Conservation (phyloP, 768 basidiomycete species). For the Lepiota venenata region DNA sequence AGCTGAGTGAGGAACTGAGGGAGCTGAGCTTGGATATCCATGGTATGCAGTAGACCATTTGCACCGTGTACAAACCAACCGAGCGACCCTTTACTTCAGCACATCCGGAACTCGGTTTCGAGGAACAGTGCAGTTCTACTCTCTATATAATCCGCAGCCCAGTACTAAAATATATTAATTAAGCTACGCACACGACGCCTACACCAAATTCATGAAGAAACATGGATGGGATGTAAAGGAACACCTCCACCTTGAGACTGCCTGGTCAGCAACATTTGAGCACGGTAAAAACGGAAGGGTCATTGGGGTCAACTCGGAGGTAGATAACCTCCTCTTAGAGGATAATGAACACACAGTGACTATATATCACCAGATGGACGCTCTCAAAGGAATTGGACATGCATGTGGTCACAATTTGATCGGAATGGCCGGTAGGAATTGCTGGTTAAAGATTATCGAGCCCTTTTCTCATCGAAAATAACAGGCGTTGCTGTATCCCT, state of each 20-base stretch:
- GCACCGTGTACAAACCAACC: background rate
- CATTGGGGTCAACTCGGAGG: constrained; percentile 79
- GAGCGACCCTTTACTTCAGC: constrained; percentile 31
- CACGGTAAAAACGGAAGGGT: constrained; percentile 65
- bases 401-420: constrained; percentile 86
- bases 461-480: background rate
- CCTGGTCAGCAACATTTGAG: constrained; percentile 69
- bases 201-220: constrained; percentile 62
- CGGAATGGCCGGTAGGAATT: constrained; percentile 48
- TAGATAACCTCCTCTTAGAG: constrained; percentile 18
- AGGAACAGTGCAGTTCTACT: constrained; percentile 51
- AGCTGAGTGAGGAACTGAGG: constrained; percentile 52
- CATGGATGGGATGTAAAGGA: constrained; percentile 63
- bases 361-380: constrained; percentile 49
- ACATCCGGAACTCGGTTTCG: constrained; percentile 65
- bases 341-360: background rate
- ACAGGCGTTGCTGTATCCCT: constrained; percentile 69
- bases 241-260: constrained; percentile 65
- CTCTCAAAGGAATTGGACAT: constrained; percentile 58
- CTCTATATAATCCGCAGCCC: too few species aligned
- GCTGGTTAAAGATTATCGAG: background rate
- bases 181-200: constrained; percentile 69
- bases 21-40: constrained; percentile 70
- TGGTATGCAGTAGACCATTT: constrained; percentile 32
- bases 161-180: too few species aligned